phyloP scores from a whole-genome alignment of 1,284 basidiomycete species.

The Cryptococcus sp. region DNA sequence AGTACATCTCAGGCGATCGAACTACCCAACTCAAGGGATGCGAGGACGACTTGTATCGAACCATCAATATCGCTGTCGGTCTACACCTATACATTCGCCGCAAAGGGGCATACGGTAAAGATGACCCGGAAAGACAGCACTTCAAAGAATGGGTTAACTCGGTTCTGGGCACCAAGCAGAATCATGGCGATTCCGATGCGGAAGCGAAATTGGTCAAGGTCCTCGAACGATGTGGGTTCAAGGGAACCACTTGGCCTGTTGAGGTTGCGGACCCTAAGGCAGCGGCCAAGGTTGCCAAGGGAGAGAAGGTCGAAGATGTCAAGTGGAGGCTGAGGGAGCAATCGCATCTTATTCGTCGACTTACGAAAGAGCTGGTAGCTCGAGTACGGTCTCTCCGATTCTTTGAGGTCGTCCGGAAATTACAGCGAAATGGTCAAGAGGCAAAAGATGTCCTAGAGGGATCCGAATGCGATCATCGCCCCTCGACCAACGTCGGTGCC shows the following conservation, averaged over 20 bases:
- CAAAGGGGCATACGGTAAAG: conserved; percentile 21
- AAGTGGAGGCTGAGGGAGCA: conserved; percentile 81
- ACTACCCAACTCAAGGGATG: conserved; percentile 73
- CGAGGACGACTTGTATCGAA: conserved; percentile 64
- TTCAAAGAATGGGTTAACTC: conserved; percentile 38
- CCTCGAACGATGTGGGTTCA: conserved; percentile 48
- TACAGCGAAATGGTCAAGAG: conserved; percentile 68
- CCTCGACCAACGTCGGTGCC: conserved; percentile 53
- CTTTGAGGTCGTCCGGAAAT: conserved; percentile 81
- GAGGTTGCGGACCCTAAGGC: conserved; percentile 42
- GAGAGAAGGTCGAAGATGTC: conserved; percentile 49
- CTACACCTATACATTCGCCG: conserved; percentile 38
- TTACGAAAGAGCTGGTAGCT: conserved; percentile 81
- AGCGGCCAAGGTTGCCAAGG: conserved; percentile 21
- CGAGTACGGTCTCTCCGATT: conserved; percentile 83
- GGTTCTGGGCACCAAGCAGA: conserved; percentile 50
- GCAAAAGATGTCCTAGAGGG: conserved; percentile 21
- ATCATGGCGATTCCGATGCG: conserved; percentile 57
- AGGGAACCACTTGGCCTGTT: conserved; percentile 17
- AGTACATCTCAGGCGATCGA: conserved; percentile 80
- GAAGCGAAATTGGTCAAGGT: conserved; percentile 35
- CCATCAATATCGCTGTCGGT: conserved; percentile 62
- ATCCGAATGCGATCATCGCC: conserved; percentile 44
- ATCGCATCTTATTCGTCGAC: conserved; percentile 73
- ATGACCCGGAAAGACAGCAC: conserved; percentile 26